These are phyloP conservation scores for Vararia minispora DNA, from an alignment of 768 basidiomycete species.

Conservation along the genomic window DNA sequence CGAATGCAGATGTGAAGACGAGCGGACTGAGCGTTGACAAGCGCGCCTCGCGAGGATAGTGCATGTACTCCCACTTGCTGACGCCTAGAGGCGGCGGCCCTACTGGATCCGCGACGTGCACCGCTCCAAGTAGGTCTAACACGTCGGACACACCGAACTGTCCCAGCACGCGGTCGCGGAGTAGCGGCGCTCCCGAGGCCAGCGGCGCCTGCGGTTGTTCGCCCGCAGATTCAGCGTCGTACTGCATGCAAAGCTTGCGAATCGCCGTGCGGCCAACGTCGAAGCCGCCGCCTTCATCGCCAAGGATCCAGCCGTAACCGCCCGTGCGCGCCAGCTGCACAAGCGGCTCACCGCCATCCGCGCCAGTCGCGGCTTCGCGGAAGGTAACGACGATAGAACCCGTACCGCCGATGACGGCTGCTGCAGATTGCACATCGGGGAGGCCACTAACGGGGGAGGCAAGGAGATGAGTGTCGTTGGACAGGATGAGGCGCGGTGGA, in stretches of 20 bases:
- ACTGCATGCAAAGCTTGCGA: constrained; percentile 50
- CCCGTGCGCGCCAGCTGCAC: constrained; percentile 7
- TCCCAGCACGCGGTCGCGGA: constrained; percentile 38
- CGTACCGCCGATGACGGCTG: constrained; percentile 73
- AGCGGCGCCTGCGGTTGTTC: neutral
- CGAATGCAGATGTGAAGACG: constrained; percentile 71
- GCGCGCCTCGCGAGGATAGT: constrained; percentile 52
- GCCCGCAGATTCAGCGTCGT: constrained; percentile 33
- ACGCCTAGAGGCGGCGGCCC: constrained; percentile 16
- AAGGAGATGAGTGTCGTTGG: constrained; percentile 80
- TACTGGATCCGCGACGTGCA: constrained; percentile 52
- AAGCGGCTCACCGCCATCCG: no score
- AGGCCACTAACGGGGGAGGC: constrained; percentile 64
- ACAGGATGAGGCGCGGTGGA: constrained; percentile 40
- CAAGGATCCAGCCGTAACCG: constrained; percentile 11
- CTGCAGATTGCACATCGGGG: constrained; percentile 45
- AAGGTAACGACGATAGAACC: constrained; percentile 71
- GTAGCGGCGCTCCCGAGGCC: constrained; percentile 12
- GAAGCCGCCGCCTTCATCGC: constrained; percentile 53
- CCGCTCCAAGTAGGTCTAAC: constrained; percentile 51
- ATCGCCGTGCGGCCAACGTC: constrained; percentile 69
- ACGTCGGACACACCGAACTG: constrained; percentile 45
- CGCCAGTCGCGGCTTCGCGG: constrained; percentile 20
- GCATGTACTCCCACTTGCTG: constrained; percentile 17
- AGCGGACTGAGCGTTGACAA: constrained; percentile 64